phyloP scores from a whole-genome alignment of 2,329 filamentous ascomycete genomes.

The Mycocentrospora acerina region DNA sequence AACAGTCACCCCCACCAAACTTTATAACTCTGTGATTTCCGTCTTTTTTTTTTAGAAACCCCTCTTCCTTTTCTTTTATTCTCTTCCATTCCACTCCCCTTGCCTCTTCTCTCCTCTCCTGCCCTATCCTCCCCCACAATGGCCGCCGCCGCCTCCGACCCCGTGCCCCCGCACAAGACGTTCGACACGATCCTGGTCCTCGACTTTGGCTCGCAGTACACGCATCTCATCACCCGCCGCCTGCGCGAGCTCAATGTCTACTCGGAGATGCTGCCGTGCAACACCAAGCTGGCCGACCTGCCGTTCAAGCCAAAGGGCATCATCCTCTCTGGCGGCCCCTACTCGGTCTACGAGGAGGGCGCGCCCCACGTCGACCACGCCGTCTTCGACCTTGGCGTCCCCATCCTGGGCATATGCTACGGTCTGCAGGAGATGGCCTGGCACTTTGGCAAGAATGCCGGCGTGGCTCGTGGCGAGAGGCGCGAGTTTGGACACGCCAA shows the following conservation, averaged over 20 bases:
- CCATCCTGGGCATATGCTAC: slow-evolving; percentile 64
- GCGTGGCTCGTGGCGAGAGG: slow-evolving; percentile 65
- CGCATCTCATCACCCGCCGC: slow-evolving; percentile 73
- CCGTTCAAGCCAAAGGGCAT: slow-evolving; percentile 81
- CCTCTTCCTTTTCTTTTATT: slow-evolving; percentile 2
- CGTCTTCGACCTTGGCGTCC: slow-evolving; percentile 72
- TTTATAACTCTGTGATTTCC: too few species aligned
- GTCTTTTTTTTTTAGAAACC: slow-evolving; percentile 2
- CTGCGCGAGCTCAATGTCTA: slow-evolving; percentile 79
- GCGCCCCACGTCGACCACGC: slow-evolving; percentile 80
- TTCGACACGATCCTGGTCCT: slow-evolving; percentile 71
- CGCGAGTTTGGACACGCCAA: slow-evolving; percentile 72
- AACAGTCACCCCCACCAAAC: too few species aligned
- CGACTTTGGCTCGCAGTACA: slow-evolving; percentile 73
- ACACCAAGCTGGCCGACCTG: slow-evolving; percentile 75
- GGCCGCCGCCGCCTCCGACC: slow-evolving; percentile 44
- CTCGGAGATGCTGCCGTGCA: slow-evolving; percentile 86
- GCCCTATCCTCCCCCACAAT: slow-evolving; percentile 27
- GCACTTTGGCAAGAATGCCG: slow-evolving; percentile 60
- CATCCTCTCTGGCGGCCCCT: slow-evolving; percentile 71
- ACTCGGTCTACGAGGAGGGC: slow-evolving; percentile 78
- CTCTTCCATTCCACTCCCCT: slow-evolving; percentile 6
- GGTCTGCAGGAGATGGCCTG: slow-evolving; percentile 73
- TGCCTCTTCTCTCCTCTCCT: slow-evolving; percentile 4
- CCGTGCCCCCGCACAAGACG: slow-evolving; percentile 50